Conservation (phyloP, 768 basidiomycete species). For the Phaeolepiota aurea region DNA sequence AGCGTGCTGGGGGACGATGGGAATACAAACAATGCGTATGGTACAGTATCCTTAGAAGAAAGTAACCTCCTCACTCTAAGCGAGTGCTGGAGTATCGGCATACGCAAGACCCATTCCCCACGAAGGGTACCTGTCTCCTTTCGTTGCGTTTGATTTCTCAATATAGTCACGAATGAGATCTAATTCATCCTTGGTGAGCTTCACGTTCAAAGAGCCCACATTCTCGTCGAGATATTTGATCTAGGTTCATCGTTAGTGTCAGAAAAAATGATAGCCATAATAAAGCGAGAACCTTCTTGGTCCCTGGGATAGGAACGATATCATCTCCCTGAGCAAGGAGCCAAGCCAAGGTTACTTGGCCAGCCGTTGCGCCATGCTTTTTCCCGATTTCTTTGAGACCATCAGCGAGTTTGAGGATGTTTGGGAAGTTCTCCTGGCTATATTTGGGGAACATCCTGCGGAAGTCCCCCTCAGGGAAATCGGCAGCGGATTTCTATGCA, state of each 20-base stretch:
- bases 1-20: too few relatives aligned
- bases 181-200: background rate
- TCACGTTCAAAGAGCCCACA: background rate
- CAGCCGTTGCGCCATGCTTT: constrained; percentile 22
- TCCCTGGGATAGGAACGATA: constrained; percentile 30
- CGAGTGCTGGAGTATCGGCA: constrained; percentile 13
- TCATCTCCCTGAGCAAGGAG: constrained; percentile 27
- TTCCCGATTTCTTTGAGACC: constrained; percentile 16
- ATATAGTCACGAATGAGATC: constrained; percentile 14
- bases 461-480: constrained; percentile 32
- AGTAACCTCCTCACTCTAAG: too few relatives aligned
- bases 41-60: too few relatives aligned
- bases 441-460: constrained; percentile 22
- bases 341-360: constrained; percentile 33
- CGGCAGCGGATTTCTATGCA: constrained; percentile 23
- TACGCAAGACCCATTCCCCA: constrained; percentile 4
- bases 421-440: constrained; percentile 33
- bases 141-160: constrained; percentile 11
- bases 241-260: too few relatives aligned
- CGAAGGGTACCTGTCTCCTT: constrained; percentile 16
- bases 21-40: too few relatives aligned
- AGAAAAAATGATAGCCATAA: background rate
- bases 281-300: constrained; percentile 11
- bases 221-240: constrained; percentile 1
- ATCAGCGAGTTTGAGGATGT: constrained; percentile 22